Conservation (phyloP, 768 basidiomycete genomes). For the Lentinula aciculospora region DNA sequence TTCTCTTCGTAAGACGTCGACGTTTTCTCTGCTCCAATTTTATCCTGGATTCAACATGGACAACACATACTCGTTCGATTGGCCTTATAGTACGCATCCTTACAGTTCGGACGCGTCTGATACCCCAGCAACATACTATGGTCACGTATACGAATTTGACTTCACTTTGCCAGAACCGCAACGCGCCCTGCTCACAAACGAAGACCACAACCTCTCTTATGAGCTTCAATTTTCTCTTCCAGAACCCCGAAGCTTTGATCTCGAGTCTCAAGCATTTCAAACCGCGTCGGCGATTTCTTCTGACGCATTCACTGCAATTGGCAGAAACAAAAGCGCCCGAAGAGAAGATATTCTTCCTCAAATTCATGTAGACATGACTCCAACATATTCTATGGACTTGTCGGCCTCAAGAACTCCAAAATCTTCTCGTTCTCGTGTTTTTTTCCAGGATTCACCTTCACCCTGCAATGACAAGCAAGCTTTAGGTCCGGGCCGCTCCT, state of each 20-base stretch:
- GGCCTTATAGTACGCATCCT: not conserved
- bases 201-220: not conserved
- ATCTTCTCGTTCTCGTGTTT: not conserved
- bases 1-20: not conserved
- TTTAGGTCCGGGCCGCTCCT: not conserved
- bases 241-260: not conserved
- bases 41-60: not conserved
- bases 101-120: not conserved
- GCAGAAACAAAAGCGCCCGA: not conserved
- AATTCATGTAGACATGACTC: not conserved
- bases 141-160: conserved; percentile 3
- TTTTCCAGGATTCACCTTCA: not conserved
- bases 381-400: not conserved
- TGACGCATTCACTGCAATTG: conserved; percentile 1
- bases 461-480: not conserved
- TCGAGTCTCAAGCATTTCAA: not conserved
- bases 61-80: not conserved
- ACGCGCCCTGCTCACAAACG: not conserved
- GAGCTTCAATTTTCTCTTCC: not conserved
- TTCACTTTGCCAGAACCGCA: not conserved
- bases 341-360: conserved; percentile 2
- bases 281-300: not conserved
- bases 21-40: not conserved
- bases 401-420: not conserved
- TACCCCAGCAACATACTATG: not conserved